Conservation (phyloP, 768 basidiomycete genomes). For the Podaxis pistillaris region DNA sequence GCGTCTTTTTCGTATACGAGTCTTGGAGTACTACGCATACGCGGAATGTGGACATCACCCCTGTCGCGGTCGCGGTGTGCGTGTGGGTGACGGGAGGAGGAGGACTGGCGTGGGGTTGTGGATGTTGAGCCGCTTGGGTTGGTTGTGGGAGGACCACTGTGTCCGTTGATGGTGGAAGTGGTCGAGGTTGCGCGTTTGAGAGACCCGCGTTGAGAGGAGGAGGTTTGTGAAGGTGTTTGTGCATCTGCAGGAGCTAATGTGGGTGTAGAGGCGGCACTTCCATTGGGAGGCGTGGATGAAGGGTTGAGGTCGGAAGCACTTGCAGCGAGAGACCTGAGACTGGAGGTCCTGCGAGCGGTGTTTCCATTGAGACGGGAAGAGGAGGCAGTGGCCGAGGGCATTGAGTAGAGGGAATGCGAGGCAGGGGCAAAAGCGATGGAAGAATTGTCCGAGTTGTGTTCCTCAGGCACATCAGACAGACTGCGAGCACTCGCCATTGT, state of each 20-base stretch:
- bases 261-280: background rate
- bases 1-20: conserved; percentile 62
- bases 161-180: background rate
- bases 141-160: background rate
- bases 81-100: conserved; percentile 21
- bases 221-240: background rate
- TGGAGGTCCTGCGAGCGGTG: conserved; percentile 4
- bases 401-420: background rate
- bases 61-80: conserved; percentile 14
- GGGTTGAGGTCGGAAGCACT: conserved; percentile 13
- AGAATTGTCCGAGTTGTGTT: conserved; percentile 19
- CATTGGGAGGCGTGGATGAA: background rate
- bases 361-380: conserved; percentile 1
- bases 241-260: too few relatives aligned
- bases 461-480: conserved; percentile 35
- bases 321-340: conserved; percentile 11
- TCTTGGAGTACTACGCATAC: conserved; percentile 41
- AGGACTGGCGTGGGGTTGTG: background rate
- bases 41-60: conserved; percentile 17
- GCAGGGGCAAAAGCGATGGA: background rate
- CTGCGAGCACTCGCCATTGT: conserved; percentile 10
- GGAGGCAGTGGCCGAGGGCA: background rate
- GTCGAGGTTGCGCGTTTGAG: background rate
- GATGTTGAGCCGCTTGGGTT: background rate
- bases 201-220: background rate